phyloP scores from a whole-genome alignment of 2,329 filamentous ascomycete genomes.

The Byssothecium circinans region DNA sequence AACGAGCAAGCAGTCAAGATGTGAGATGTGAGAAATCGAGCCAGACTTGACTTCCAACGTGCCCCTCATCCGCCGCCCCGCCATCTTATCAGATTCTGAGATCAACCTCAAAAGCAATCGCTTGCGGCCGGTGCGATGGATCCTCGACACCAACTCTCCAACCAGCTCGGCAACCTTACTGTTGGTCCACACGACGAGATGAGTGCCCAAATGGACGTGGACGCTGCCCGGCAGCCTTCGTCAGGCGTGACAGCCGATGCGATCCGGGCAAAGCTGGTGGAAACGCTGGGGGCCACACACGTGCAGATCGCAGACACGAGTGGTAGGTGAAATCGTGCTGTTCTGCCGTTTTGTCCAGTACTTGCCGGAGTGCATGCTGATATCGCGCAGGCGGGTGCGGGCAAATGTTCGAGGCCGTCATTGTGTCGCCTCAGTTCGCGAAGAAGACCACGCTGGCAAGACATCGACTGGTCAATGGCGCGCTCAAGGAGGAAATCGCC shows the following conservation, averaged over 20 bases:
- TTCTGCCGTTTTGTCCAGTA: no score
- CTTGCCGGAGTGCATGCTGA: no score
- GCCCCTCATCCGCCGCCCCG: constrained; percentile 1
- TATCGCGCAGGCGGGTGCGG: constrained; percentile 63
- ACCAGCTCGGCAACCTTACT: constrained; percentile 32
- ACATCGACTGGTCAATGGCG: constrained; percentile 81
- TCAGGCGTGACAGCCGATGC: constrained; percentile 70
- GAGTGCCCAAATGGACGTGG: no score
- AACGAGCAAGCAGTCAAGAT: neutral
- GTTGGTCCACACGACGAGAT: constrained; percentile 34
- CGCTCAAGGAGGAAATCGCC: constrained; percentile 83
- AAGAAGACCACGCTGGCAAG: constrained; percentile 73
- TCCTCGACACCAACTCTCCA: constrained; percentile 39
- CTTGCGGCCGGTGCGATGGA: constrained; percentile 30
- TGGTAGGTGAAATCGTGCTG: no score
- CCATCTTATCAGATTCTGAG: constrained; percentile 42
- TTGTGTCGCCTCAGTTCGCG: constrained; percentile 58
- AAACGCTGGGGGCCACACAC: constrained; percentile 72
- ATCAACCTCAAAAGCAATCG: constrained; percentile 21
- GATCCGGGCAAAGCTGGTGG: constrained; percentile 68
- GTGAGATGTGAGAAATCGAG: no score
- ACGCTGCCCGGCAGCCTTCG: constrained; percentile 56
- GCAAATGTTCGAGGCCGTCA: constrained; percentile 70
- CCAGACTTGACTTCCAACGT: no score
- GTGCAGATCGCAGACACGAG: constrained; percentile 92